A percentile compares a stretch with the other conserved stretches of the same genome.
These are phyloP conservation scores for Fusarium verticillioides DNA, from an alignment of 2,329 filamentous ascomycete species.

Conservation along the genomic window DNA sequence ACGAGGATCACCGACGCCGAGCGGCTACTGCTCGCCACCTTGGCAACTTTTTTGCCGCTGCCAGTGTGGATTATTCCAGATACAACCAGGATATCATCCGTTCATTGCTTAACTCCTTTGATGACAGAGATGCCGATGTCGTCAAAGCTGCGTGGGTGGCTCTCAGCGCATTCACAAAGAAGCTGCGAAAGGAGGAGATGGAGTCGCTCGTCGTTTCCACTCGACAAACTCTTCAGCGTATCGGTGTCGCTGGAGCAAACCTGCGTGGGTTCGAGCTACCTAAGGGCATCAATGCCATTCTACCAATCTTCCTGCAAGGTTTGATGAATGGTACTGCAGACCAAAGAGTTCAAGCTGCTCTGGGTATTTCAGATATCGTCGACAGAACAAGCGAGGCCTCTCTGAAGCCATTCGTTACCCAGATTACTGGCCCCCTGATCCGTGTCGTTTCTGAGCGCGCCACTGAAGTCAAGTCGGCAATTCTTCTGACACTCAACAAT, in stretches of 20 bases:
- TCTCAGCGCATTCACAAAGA: slow-evolving; percentile 86
- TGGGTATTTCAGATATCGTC: slow-evolving; percentile 95
- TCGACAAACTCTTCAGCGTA: slow-evolving; percentile 84
- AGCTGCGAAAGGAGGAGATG: slow-evolving; percentile 97
- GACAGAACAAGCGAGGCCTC: slow-evolving; percentile 90
- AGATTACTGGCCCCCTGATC: slow-evolving; percentile 97
- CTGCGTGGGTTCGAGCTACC: slow-evolving; percentile 90
- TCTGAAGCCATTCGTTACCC: slow-evolving; percentile 93
- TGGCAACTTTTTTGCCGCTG: slow-evolving; percentile 83
- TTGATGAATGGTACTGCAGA: slow-evolving; percentile 96
- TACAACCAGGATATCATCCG: slow-evolving; percentile 97
- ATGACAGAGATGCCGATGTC: slow-evolving; percentile 83
- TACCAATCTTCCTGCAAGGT: slow-evolving; percentile 97
- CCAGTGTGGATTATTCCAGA: slow-evolving; percentile 88
- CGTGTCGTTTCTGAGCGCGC: slow-evolving; percentile 97
- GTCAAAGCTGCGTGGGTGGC: slow-evolving; percentile 92
- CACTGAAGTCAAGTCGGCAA: slow-evolving; percentile 94
- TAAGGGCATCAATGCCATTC: slow-evolving; percentile 95
- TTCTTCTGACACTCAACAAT: slow-evolving; percentile 93
- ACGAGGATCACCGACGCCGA: slow-evolving; percentile 89
- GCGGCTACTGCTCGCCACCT: slow-evolving; percentile 82
- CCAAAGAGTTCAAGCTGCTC: slow-evolving; percentile 88
- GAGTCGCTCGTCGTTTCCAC: slow-evolving; percentile 90
- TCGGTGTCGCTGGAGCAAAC: slow-evolving; percentile 86
- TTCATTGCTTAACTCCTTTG: slow-evolving; percentile 89